Conservation (phyloP, 805 yeast species). For the Blastobotrys terrestris region DNA sequence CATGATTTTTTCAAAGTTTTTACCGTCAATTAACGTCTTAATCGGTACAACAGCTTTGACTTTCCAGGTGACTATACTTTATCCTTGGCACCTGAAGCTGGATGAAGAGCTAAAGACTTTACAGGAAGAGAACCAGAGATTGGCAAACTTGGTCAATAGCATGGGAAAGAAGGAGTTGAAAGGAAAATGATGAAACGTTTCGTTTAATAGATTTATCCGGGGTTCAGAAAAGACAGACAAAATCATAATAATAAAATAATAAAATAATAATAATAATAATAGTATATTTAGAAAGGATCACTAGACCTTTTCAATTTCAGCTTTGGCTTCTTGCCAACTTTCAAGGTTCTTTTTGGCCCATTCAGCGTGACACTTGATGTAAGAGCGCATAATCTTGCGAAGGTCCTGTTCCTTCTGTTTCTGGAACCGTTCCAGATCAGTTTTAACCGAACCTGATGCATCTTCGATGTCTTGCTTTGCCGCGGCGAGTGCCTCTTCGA, state of each 20-base stretch:
- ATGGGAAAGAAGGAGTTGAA: slow-evolving; percentile 4
- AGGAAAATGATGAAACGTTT: background rate
- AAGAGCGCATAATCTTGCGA: slow-evolving; percentile 45
- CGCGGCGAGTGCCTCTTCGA: slow-evolving; percentile 45
- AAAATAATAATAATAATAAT: background rate
- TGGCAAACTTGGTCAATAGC: slow-evolving; percentile 9
- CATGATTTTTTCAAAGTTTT: slow-evolving; percentile 13
- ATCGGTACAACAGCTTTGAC: slow-evolving; percentile 17
- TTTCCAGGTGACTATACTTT: slow-evolving; percentile 13
- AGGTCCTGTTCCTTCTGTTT: slow-evolving; percentile 45
- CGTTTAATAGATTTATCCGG: background rate
- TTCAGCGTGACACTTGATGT: slow-evolving; percentile 48
- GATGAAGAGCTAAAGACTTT: slow-evolving; percentile 14
- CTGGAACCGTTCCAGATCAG: slow-evolving; percentile 42
- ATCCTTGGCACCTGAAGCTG: slow-evolving; percentile 16
- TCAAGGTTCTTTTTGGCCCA: slow-evolving; percentile 67
- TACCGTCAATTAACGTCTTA: slow-evolving; percentile 16
- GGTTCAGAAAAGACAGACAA: background rate
- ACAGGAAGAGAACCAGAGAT: slow-evolving; percentile 14
- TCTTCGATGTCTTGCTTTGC: slow-evolving; percentile 48
- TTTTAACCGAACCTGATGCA: slow-evolving; percentile 40
- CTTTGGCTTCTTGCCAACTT: slow-evolving; percentile 57
- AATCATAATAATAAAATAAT: no score
- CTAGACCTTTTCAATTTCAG: slow-evolving; percentile 9
- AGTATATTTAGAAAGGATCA: no score